Evolutionary conservation across 371 early-diverging fungal species (phyloP), one percentile per base, ranked within the genome.

Genomic region (Mucor ambiguus): DNA sequence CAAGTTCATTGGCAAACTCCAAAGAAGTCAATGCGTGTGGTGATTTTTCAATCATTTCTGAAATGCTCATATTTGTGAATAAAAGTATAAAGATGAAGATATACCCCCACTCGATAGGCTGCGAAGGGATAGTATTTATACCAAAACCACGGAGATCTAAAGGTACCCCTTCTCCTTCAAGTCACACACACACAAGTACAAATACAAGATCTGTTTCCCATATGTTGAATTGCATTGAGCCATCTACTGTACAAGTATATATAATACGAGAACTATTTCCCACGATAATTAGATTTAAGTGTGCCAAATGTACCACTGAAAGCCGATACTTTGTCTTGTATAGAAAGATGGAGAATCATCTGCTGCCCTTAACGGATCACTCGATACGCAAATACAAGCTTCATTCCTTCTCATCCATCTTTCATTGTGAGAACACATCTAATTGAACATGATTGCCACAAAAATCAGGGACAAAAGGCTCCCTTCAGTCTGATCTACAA

Each of bases 1-100:
- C 94, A 70, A 92, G 78, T 43, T 66, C 60, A 43, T 76, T 66
- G 14, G 92, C 89, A 71, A 90, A 87, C 28, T 77, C 74, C 5
- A 63, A 2, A 6, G 77, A 70, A 12, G 24, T 20, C 16, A 49
- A 7, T 43, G 55, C n/a, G n/a, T 43, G 22, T 9, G 28, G 16
- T 3, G 48, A 35, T 14, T 20, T 37, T 24, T 58, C 49, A 10
- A 58, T 24, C 1, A 10, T 4, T 1, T 65, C 38, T 35, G 29
- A 33, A 18, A 58, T 33, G 35, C 4, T 46, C 52, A 52, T 52
- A 12, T 52, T 26, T 52, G 11, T 35, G 5, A 28, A 52, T 7
- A 22, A 11, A 22, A 46, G 11, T 22, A 22, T 46, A 46, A 46
- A 46, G 46, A 46, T 46, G 46, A 43, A 18, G 16, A 35, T 35